Evolutionary conservation across 768 basidiomycete species (phyloP).

Genomic region (Leucosporidium scottii): DNA sequence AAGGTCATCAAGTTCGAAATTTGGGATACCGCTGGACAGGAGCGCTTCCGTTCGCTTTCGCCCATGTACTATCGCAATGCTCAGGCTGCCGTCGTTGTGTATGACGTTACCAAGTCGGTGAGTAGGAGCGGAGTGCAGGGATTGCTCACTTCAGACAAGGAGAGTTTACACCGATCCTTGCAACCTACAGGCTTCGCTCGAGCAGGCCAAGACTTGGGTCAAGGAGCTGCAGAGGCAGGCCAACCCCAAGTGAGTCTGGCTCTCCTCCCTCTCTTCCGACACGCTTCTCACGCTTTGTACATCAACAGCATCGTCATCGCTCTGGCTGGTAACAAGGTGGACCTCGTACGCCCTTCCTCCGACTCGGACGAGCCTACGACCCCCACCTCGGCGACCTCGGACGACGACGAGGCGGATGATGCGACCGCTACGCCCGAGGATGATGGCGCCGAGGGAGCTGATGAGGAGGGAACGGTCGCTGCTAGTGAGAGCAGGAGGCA

Average conservation of each 20-base stretch:
- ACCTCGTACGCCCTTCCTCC: conserved; percentile 48
- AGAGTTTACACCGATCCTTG: conserved; percentile 89
- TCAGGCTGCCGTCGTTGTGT: conserved; percentile 95
- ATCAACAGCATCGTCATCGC: conserved; percentile 62
- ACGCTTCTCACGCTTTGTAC: background rate
- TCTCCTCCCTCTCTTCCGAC: background rate
- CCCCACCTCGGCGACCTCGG: conserved; percentile 9
- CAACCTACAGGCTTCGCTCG: conserved; percentile 84
- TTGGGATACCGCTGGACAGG: conserved; percentile 96
- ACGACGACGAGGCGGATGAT: conserved; percentile 72
- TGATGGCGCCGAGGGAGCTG: conserved; percentile 57
- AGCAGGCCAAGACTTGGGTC: conserved; percentile 99
- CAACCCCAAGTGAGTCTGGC: conserved; percentile 74
- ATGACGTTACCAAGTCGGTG: conserved; percentile 77
- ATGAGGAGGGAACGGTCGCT: conserved; percentile 49
- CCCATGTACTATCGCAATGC: conserved; percentile 79
- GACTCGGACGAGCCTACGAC: conserved; percentile 23
- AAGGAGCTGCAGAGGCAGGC: conserved; percentile 98
- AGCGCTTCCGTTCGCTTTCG: conserved; percentile 85
- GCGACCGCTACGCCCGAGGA: conserved; percentile 74
- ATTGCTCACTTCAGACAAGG: background rate
- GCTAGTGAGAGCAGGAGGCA: conserved; percentile 64
- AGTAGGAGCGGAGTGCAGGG: background rate
- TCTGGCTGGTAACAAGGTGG: conserved; percentile 93
- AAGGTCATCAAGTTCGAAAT: conserved; percentile 63